Percentiles rank a stretch among this genome's conserved stretches.
Conservation (phyloP, 2,329 filamentous ascomycete genomes). For the Claviceps humidiphila region DNA sequence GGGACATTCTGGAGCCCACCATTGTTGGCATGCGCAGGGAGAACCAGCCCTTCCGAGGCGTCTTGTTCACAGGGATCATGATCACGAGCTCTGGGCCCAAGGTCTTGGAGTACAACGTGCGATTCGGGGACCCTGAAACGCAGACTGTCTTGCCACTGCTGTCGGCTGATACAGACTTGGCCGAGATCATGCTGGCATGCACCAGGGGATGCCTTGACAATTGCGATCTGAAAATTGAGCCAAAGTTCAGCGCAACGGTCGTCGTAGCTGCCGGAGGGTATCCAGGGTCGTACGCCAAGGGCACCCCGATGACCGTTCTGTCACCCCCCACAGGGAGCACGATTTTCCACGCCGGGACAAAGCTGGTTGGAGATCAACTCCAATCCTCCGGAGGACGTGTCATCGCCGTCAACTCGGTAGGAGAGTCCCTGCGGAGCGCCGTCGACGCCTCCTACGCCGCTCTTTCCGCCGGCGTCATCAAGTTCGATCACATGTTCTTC, state of each 20-base stretch:
- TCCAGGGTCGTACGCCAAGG: conserved; percentile 74
- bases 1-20: conserved; percentile 72
- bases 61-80: conserved; percentile 83
- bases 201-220: conserved; percentile 60
- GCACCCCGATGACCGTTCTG: conserved; percentile 43
- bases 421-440: conserved; percentile 61
- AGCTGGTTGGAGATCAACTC: conserved; percentile 47
- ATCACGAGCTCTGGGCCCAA: conserved; percentile 71
- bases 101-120: conserved; percentile 84
- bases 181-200: conserved; percentile 79
- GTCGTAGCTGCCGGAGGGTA: conserved; percentile 92
- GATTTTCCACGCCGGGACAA: conserved; percentile 90
- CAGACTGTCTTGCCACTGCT: conserved; percentile 75
- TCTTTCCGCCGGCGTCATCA: conserved; percentile 51
- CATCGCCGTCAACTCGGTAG: conserved; percentile 76
- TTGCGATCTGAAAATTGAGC: conserved; percentile 52
- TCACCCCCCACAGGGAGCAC: conserved; percentile 35
- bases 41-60: conserved; percentile 57
- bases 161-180: conserved; percentile 66
- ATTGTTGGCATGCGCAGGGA: conserved; percentile 79
- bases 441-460: conserved; percentile 81
- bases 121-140: conserved; percentile 85
- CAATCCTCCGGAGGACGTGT: conserved; percentile 78
- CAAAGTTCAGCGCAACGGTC: conserved; percentile 72
- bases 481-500: conserved; percentile 83